A percentile compares a stretch with the other conserved stretches of the same genome.
phyloP scores from a whole-genome alignment of 306 rosid species.

The Citrullus colocynthis region DNA sequence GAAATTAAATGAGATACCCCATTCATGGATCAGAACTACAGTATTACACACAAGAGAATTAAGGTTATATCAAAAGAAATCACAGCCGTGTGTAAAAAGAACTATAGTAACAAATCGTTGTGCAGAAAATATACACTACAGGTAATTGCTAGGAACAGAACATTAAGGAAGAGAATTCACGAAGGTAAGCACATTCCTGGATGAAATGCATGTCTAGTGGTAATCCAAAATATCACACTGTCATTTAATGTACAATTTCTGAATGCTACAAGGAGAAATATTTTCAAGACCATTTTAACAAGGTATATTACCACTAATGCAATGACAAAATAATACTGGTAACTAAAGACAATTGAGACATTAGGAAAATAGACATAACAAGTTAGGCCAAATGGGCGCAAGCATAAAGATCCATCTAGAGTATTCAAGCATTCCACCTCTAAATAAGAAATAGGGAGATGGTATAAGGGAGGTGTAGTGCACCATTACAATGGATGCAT shows the following conservation, averaged over 20 bases:
- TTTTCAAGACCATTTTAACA: not conserved
- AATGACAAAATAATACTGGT: not conserved
- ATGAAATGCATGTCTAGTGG: not conserved
- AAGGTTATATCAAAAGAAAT: not conserved
- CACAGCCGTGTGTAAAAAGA: not conserved
- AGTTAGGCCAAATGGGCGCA: not conserved
- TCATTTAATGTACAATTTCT: not conserved
- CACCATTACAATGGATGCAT: not conserved
- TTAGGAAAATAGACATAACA: not conserved
- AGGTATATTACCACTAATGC: not conserved
- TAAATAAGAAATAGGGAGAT: not conserved
- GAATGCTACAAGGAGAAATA: not conserved
- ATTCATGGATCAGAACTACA: not conserved
- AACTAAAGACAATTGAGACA: not conserved
- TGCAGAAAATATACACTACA: not conserved
- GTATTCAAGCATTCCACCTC: not conserved
- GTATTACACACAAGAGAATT: not conserved
- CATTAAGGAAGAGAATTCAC: not conserved
- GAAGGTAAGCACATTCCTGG: not conserved
- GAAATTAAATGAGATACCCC: not conserved
- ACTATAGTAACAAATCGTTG: not conserved
- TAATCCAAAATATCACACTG: not conserved
- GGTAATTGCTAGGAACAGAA: not conserved
- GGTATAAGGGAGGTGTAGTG: not conserved
- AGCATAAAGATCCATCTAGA: not conserved